Evolutionary conservation across 805 yeast genomes (phyloP).

Genomic region (Saccharomycopsis amapae): DNA sequence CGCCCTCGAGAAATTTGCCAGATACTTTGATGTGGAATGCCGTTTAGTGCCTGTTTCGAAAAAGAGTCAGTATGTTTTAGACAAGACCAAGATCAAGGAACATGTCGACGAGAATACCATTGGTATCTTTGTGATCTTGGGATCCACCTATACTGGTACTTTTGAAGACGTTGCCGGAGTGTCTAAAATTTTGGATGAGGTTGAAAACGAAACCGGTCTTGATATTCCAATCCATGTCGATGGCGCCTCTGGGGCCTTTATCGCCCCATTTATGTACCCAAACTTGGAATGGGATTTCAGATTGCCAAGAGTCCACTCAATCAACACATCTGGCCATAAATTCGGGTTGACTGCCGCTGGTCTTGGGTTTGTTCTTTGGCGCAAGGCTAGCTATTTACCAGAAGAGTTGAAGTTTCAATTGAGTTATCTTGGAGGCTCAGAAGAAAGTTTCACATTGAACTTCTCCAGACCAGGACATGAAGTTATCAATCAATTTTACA

Average conservation of each 20-base stretch:
- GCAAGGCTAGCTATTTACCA: conserved; percentile 57
- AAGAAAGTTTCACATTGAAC: conserved; percentile 79
- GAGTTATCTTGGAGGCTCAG: conserved; percentile 81
- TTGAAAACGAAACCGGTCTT: conserved; percentile 57
- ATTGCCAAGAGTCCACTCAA: conserved; percentile 67
- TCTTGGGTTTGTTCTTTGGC: conserved; percentile 88
- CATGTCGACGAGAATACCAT: conserved; percentile 85
- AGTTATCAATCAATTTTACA: conserved; percentile 80
- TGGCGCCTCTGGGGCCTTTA: conserved; percentile 87
- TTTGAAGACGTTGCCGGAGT: conserved; percentile 70
- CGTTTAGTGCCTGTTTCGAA: conserved; percentile 62
- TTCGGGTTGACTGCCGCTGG: conserved; percentile 90
- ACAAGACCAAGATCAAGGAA: conserved; percentile 49
- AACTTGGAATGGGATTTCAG: conserved; percentile 79
- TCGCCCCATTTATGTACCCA: conserved; percentile 80
- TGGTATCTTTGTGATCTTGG: conserved; percentile 82
- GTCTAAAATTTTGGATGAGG: conserved; percentile 56
- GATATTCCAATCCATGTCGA: conserved; percentile 84
- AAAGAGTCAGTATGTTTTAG: conserved; percentile 58
- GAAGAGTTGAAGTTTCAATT: conserved; percentile 67
- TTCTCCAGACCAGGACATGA: conserved; percentile 93
- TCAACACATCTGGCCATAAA: conserved; percentile 89
- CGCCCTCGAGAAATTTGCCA: conserved; percentile 87
- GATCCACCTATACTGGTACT: conserved; percentile 91
- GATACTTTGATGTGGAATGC: conserved; percentile 88